Conservation (phyloP, 2,329 filamentous ascomycete species). For the Akanthomyces muscarius region DNA sequence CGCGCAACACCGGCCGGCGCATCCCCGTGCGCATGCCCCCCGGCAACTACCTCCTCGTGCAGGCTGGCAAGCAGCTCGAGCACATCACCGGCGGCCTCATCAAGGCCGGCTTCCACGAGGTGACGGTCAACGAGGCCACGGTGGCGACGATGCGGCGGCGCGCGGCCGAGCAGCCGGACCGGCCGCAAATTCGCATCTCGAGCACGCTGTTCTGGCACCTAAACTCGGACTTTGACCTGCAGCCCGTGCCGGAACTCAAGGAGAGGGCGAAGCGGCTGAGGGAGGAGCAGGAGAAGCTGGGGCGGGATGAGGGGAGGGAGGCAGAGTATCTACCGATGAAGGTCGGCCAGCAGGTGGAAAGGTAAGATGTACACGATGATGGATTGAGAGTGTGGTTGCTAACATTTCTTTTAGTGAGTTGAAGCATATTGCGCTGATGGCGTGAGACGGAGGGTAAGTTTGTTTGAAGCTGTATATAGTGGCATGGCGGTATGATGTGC, state of each 20-base stretch:
- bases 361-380: conserved; percentile 30
- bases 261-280: conserved; percentile 43
- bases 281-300: conserved; percentile 43
- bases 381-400: neutral
- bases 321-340: conserved; percentile 50
- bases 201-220: conserved; percentile 61
- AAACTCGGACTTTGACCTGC: conserved; percentile 52
- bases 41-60: conserved; percentile 56
- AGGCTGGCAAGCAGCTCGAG: conserved; percentile 61
- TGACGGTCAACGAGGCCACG: conserved; percentile 53
- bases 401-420: conserved; percentile 38
- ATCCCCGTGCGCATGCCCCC: conserved; percentile 56
- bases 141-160: conserved; percentile 44
- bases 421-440: conserved; percentile 51
- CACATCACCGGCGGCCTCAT: conserved; percentile 57
- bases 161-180: conserved; percentile 37
- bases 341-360: conserved; percentile 56
- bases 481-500: neutral
- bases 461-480: neutral
- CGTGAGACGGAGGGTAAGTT: conserved; percentile 12
- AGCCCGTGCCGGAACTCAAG: conserved; percentile 46
- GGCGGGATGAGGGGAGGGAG: conserved; percentile 51
- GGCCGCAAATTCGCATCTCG: conserved; percentile 54
- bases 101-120: conserved; percentile 60
- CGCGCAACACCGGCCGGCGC: conserved; percentile 56